Percentiles rank a stretch among this genome's conserved stretches.
Evolutionary conservation across 345 rosid species (phyloP).

Genomic region (Syzygium jambos): DNA sequence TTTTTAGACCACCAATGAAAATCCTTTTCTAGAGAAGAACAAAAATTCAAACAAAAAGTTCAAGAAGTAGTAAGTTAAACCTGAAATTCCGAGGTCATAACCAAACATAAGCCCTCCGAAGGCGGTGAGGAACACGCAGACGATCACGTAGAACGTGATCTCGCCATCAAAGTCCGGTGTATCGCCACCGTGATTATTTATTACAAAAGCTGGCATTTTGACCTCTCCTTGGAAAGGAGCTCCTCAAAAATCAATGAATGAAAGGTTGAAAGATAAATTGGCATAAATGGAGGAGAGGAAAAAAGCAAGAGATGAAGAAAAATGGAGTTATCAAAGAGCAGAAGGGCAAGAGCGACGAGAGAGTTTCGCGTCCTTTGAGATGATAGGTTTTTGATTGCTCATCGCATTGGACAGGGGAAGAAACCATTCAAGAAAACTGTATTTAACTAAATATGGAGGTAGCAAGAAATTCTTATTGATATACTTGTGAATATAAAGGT

Average conservation of each 20-base stretch:
- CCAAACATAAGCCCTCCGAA: slow-evolving; percentile 68
- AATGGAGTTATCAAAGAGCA: neutral
- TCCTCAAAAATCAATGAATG: neutral
- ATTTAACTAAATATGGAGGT: neutral
- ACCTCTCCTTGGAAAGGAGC: neutral
- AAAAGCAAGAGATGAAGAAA: neutral
- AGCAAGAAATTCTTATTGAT: neutral
- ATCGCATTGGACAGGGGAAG: neutral
- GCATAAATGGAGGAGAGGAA: neutral
- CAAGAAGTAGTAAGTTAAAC: neutral
- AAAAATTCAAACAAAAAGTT: neutral
- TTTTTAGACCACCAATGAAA: neutral
- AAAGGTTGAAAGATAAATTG: neutral
- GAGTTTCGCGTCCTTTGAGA: neutral
- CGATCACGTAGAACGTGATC: slow-evolving; percentile 16
- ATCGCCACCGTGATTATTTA: slow-evolving; percentile 21
- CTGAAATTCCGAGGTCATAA: slow-evolving; percentile 61
- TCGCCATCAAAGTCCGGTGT: slow-evolving; percentile 37
- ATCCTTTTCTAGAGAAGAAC: neutral
- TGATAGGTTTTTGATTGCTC: neutral
- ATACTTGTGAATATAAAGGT: neutral
- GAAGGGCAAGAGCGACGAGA: neutral
- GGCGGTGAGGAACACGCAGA: slow-evolving; percentile 46
- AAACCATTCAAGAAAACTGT: neutral
- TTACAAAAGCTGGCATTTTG: slow-evolving; percentile 4